phyloP scores from a whole-genome alignment of 441 rosid species.

The Mallotus repandus region DNA sequence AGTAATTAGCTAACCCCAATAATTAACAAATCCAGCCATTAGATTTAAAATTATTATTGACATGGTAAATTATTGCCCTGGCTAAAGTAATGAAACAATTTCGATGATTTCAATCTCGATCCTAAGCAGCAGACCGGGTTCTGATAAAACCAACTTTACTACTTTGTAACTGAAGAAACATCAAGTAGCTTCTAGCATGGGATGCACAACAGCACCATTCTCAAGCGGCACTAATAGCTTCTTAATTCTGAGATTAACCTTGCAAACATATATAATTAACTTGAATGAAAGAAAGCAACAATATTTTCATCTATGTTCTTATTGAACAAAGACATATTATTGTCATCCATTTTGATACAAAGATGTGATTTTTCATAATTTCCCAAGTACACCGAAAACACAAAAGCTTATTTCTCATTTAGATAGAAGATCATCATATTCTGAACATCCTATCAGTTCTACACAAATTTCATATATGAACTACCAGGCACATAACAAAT shows the following conservation, averaged over 20 bases:
- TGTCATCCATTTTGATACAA: background rate
- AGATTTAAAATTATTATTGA: background rate
- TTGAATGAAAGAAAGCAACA: background rate
- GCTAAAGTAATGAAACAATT: background rate
- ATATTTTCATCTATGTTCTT: background rate
- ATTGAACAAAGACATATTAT: too few species aligned
- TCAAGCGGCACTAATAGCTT: background rate
- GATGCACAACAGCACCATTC: background rate
- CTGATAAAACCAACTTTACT: background rate
- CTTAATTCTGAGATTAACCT: too few species aligned
- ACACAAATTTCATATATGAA: background rate
- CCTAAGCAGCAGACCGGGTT: background rate
- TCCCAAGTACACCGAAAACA: background rate
- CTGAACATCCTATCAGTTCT: too few species aligned
- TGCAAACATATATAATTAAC: background rate
- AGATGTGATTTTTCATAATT: background rate
- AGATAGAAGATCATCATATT: background rate
- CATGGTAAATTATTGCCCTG: background rate
- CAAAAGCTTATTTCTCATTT: background rate
- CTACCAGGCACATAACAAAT: background rate
- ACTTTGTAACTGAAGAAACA: background rate
- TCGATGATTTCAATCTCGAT: background rate
- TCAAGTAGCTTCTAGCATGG: background rate
- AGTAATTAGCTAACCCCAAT: background rate
- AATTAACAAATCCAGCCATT: background rate